Base-by-base conservation (phyloP, 164 flowering plant genomes). In the Chimonanthus praecox region DNA sequence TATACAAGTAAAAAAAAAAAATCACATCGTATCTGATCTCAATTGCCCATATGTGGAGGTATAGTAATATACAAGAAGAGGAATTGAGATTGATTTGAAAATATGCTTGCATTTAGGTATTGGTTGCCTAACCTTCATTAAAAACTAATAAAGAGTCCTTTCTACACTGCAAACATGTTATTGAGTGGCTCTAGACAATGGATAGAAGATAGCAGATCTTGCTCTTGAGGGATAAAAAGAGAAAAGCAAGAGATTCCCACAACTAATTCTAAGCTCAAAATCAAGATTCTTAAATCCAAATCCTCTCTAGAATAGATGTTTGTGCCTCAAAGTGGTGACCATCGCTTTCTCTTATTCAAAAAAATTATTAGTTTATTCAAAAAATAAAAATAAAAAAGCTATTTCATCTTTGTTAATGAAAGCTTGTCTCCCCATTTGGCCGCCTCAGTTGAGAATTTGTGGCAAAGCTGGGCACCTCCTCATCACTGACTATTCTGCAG, bases 111-210 rank as follows among this genome's bases (percentile, higher is more conserved):
- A 16, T 21, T 18, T 20, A 21, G 65, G 3, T 63, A 9, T 21
- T 63, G 18, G 66, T 63, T 6, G 66, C 44, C 44, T 18, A 66
- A 66, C 47, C n/a, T 66, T 15, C 20, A n/a, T 66, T 6, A 11
- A 15, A 66, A 10, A 66, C 49, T 11, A 5, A 20, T 33, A 66
- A 11, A 5, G 5, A 54, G 16, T 54, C 60, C 16, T 54, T 54
- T 54, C 33, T 33, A n/a, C 11, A 43, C 7, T 15, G 21, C 6
- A 18, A 13, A 13, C 66, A 63, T 18, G 48, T 44, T 4, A 6
- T 66, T 66, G 69, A 45, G 69, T 46, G 49, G 69, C 69, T 66
- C 69, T 43, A 44, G 69, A 66, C 47, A 66, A 45, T 66, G 69
- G 69, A 44, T 66, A 20, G 49, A 48, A 66, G 47, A 66, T 66